Evolutionary conservation across 1,284 basidiomycete species (phyloP), one percentile per base, ranked within the genome.

Genomic region (Golubevia pallescens): DNA sequence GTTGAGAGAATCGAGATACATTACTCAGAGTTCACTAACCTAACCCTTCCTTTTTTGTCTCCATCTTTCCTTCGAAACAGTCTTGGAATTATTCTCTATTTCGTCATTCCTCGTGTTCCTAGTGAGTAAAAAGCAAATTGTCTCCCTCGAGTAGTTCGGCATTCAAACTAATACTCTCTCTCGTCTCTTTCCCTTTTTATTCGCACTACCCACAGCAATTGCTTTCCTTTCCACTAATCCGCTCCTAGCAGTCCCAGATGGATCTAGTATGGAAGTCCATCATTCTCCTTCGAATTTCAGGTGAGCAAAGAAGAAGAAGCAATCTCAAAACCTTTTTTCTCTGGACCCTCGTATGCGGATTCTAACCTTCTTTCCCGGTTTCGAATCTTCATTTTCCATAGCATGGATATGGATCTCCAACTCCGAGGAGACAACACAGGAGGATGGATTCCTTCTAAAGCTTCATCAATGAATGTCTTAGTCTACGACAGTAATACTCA

Each of bases 51-150:
- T 10, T 32, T 28, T 5, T 21, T n/a, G n/a, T n/a, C n/a, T n/a
- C n/a, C n/a, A n/a, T n/a, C n/a, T n/a, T n/a, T n/a, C n/a, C n/a
- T n/a, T n/a, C n/a, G n/a, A n/a, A n/a, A n/a, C 64, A 58, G 60
- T 24, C 62, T 81, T 4, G 79, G 68, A 10, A 53, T 77, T 32
- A 23, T 69, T 58, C 69, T 81, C 1, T 81, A 67, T 70, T 81
- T 81, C 66, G 74, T 80, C 23, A 80, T 81, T 19, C 79, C 79
- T 0, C 74, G 79, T 3, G 77, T 80, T 7, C 79, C 79, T 1
- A 58, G 66, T 1, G 69, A 70, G 1, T 71, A 2, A 13, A 24
- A n/a, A n/a, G n/a, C n/a, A n/a, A n/a, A n/a, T n/a, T n/a, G n/a
- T n/a, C n/a, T n/a, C n/a, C n/a, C n/a, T n/a, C n/a, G n/a, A n/a